Evolutionary conservation across 2,329 filamentous ascomycete species (phyloP), one percentile per base, ranked within the genome.

Genomic region (Fusarium verticillioides): DNA sequence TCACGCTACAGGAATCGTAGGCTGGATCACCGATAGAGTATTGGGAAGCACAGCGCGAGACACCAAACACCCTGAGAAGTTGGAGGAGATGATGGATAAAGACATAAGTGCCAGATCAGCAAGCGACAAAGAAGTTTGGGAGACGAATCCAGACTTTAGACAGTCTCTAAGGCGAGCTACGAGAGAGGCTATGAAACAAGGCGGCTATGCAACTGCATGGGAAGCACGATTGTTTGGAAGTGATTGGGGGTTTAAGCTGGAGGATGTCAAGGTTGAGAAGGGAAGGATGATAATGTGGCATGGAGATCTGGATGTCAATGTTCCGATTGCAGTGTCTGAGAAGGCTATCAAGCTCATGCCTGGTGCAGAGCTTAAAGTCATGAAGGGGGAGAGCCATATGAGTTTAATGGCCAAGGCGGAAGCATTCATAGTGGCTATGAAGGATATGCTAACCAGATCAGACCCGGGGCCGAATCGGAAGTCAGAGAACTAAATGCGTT

Each of bases 361-460:
- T 4, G 30, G 44, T 13, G 63, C 62, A 9, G 70, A 73, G 12
- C 9, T 73, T 21, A 56, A 66, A 21, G 42, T 64, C 4, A 28
- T 60, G 34, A 47, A 73, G 2, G 70, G 70, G 1, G 70, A 74
- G 1, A 74, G 70, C 4, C 70, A 73, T 36, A 36, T 73, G 70
- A 71, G 62, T 32, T n/a, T 71, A 9, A 19, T 68, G 11, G 47
- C 43, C 2, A 74, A 28, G 26, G 34, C 36, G 3, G 71, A 64
- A 0, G 66, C 72, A 3, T 67, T 61, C 18, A 43, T 42, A 9
- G 12, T 46, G 18, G 23, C 39, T 11, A 40, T 73, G 50, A 69
- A 72, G 23, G 30, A 54, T 2, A 72, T 74, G 59, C 5, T 74
- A 21, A 28, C 21, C 8, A 39, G 18, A 7, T 58, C 36, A 37